phyloP scores from a whole-genome alignment of 1,284 basidiomycete species.

The Cutaneotrichosporon curvatum region DNA sequence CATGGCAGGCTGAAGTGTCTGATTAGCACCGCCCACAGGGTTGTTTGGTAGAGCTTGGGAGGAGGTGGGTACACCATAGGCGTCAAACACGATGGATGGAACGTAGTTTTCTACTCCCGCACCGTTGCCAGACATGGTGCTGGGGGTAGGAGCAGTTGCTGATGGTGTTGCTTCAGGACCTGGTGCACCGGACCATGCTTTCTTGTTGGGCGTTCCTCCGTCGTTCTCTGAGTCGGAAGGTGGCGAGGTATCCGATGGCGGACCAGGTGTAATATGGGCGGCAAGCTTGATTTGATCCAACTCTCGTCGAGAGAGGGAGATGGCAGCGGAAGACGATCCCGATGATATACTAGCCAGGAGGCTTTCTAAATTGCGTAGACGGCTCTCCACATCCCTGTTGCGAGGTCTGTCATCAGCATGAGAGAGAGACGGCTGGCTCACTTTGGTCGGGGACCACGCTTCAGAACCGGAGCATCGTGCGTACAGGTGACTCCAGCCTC shows the following conservation, averaged over 20 bases:
- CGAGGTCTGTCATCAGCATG: constrained; percentile 14
- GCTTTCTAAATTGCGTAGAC: constrained; percentile 28
- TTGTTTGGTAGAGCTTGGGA: constrained; percentile 7
- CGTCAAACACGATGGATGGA: constrained; percentile 13
- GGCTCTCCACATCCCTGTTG: constrained; percentile 24
- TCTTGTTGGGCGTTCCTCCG: too few relatives aligned
- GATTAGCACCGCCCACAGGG: constrained; percentile 9
- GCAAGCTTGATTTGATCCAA: constrained; percentile 25
- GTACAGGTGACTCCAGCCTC: constrained; percentile 27
- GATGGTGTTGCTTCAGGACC: too few relatives aligned
- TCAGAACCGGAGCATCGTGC: constrained; percentile 29
- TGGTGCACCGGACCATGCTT: too few relatives aligned
- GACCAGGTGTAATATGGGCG: constrained; percentile 20
- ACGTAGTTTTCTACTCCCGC: constrained; percentile 10
- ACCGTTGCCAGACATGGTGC: background rate
- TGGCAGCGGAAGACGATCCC: constrained; percentile 15
- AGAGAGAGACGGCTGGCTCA: constrained; percentile 5
- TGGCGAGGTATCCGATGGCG: constrained; percentile 15
- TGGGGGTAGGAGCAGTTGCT: background rate
- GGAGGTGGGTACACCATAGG: constrained; percentile 10
- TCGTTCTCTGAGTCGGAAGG: constrained; percentile 7
- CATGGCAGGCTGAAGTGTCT: constrained; percentile 11
- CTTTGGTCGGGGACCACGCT: constrained; percentile 30
- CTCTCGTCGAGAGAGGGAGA: constrained; percentile 21
- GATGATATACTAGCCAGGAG: constrained; percentile 25